phyloP scores from a whole-genome alignment of 805 yeast species.

The Starmerella etchellsii region DNA sequence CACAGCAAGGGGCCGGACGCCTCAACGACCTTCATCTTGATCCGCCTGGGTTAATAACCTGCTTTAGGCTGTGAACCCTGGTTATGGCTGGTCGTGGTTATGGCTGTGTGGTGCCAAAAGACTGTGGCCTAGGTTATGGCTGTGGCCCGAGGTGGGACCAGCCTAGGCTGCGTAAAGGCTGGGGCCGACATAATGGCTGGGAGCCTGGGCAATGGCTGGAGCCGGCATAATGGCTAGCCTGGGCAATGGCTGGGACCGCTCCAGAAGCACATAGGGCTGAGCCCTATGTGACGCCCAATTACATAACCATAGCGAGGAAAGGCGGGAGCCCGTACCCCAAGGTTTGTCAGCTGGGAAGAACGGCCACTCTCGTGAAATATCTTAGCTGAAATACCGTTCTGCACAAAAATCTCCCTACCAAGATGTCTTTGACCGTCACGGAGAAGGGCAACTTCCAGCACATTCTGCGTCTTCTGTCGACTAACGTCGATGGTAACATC shows the following conservation, averaged over 20 bases:
- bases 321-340: no score
- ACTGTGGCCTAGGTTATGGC: no score
- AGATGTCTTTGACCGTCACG: constrained; percentile 92
- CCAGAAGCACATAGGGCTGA: constrained; percentile 1
- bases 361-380: constrained; percentile 11
- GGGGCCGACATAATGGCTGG: no score
- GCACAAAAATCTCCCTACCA: constrained; percentile 2
- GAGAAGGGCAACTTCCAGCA: constrained; percentile 99
- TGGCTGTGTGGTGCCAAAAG: no score
- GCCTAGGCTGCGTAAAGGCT: no score
- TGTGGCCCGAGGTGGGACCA: no score
- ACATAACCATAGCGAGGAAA: background rate
- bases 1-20: constrained; percentile 48
- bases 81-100: no score
- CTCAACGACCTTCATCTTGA: constrained; percentile 33
- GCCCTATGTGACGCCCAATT: background rate
- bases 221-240: no score
- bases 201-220: no score
- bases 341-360: constrained; percentile 1
- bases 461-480: constrained; percentile 99
- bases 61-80: no score
- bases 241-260: no score
- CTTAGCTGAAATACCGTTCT: constrained; percentile 1
- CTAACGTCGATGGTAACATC: constrained; percentile 99
- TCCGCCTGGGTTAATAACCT: no score